Base-by-base conservation (phyloP, 768 basidiomycete species). In the Rossbeevera mucosa region DNA sequence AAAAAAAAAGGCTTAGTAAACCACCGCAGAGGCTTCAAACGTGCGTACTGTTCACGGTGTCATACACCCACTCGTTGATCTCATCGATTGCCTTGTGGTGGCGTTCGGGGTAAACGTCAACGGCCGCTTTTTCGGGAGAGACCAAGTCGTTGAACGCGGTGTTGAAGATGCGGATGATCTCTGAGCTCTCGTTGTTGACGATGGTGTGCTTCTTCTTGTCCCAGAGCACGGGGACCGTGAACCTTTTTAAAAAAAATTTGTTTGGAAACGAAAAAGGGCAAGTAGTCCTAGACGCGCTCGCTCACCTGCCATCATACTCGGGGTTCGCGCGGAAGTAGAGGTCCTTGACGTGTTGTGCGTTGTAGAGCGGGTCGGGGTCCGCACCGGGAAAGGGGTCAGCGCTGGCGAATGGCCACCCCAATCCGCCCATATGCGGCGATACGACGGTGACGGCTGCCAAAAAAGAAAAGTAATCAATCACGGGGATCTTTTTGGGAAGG, bases 81-180 rank as follows among this genome's bases (percentile, higher is more conserved):
- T 72, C 78, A 62, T 97, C 94, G 47, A 98, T 97, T 68, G 92
- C 82, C 28, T 72, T 61, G 47, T 83, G 80, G 22, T 88, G 75
- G 5, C 78, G 71, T 54, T 81, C 74, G 0, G 95, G 96, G 68
- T 96, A 97, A 44, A 88, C 75, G 63, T 94, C 85, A 44, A 88
- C 59, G 18, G 73, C 68, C 3, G 82, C 83, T 55, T 83, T 81
- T 5, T 88, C 85, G 1, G 75, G 67, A 4, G 88, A 77, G 7
- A 96, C 52, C 18, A 86, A 59, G 20, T 84, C 74, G 66, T 96
- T 85, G 74, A 95, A 94, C 2, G 80, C 85, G 7, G 78, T 77
- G 71, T 99, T 97, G 73, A 98, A 80, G 7, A 95, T 88, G 51
- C 95, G 85, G 63, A 98, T 92, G 65, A 98, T 94, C 72, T 98